Percentiles rank a stretch among this genome's conserved stretches.
phyloP scores from a whole-genome alignment of 129 eudicot genomes.

The Saposhnikovia divaricata region DNA sequence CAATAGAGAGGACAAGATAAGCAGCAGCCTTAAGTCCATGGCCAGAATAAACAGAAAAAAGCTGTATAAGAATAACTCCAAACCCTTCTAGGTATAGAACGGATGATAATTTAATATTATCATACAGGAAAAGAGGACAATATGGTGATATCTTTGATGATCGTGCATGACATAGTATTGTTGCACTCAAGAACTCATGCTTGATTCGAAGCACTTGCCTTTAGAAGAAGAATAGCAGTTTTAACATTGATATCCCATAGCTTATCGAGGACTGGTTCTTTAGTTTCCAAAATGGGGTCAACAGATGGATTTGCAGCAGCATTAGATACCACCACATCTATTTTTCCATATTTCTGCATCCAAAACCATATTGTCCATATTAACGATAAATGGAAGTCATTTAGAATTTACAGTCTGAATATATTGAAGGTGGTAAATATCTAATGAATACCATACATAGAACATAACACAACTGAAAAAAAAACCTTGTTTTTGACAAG shows the following conservation, averaged over 20 bases:
- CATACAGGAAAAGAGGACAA: neutral
- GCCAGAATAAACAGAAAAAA: neutral
- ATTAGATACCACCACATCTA: conserved; percentile 83
- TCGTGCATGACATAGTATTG: neutral
- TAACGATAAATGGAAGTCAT: neutral
- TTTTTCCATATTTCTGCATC: conserved; percentile 81
- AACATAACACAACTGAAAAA: neutral
- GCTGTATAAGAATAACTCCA: neutral
- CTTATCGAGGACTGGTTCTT: conserved; percentile 81
- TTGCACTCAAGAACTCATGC: neutral
- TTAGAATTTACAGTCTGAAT: neutral
- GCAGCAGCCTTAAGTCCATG: neutral
- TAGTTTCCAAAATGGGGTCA: conserved; percentile 52
- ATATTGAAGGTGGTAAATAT: neutral
- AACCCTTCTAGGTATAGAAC: neutral
- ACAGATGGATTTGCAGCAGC: conserved; percentile 91
- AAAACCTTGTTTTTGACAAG: neutral
- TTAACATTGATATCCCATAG: conserved; percentile 91
- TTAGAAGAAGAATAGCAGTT: conserved; percentile 64
- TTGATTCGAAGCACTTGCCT: conserved; percentile 34
- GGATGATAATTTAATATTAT: neutral
- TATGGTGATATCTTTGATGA: neutral
- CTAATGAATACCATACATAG: neutral
- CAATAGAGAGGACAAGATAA: neutral
- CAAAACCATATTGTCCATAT: conserved; percentile 4